Evolutionary conservation across 257 asterid species (phyloP), one percentile per base, ranked within the genome.

Genomic region (Thymus quinquecostatus): DNA sequence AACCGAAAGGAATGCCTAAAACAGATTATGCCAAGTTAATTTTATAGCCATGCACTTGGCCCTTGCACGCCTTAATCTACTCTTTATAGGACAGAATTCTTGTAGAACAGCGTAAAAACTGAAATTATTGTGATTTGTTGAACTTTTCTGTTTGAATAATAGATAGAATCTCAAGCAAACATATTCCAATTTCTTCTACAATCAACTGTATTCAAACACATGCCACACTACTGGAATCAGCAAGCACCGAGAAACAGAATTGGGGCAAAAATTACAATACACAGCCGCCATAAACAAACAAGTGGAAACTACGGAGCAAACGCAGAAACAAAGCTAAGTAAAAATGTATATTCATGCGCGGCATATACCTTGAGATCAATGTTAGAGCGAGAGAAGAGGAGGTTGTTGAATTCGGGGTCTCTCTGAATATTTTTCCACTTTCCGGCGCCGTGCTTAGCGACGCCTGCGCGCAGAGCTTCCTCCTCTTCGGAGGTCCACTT

Each of bases 401-500:
- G 79, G 66, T 60, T 82, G 77, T 81, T 85, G 77, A 88, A 88
- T 43, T 86, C 90, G 11, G 95, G 92, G 75, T 88, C 95, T 50
- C 85, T 75, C 61, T 82, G 92, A 47, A 88, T 88, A 43, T 80
- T 84, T 73, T 84, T 88, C 95, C 95, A 88, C 82, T 88, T 88
- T 5, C 95, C 95, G 11, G 86, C 83, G 75, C 95, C 95, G 81
- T 88, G 89, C 76, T 84, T 88, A 4, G 86, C 86, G 9, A 88
- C 86, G 62, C 95, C 95, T 49, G 88, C 90, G 30, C 90, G 87
- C 61, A 88, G 78, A 2, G 95, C 95, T 65, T 86, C 92, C 51
- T 86, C 92, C 74, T 88, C 95, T 10, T 84, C 95, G 0, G 85
- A 69, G 3, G 92, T 86, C 95, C 95, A 88, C 69, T 88, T 88